These are phyloP conservation scores for Tetracladium maxilliforme DNA, from an alignment of 2,329 filamentous ascomycete genomes.

Conservation along the genomic window DNA sequence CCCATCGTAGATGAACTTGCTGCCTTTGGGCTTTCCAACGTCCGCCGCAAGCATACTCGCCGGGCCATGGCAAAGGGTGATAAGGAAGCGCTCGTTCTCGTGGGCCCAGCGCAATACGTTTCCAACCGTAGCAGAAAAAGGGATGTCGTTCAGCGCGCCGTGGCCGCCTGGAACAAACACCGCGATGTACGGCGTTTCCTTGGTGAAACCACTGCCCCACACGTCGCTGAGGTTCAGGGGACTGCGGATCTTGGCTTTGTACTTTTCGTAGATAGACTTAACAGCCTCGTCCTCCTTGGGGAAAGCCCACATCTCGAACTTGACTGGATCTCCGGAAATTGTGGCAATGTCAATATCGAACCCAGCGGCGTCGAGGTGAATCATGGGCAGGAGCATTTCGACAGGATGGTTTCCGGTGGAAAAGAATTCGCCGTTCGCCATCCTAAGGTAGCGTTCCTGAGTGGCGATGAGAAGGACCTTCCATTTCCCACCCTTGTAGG, in stretches of 20 bases:
- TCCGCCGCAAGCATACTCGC: conserved; percentile 4
- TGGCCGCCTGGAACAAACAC: conserved; percentile 5
- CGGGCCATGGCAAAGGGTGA: conserved; percentile 5
- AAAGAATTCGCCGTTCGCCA: conserved; percentile 4
- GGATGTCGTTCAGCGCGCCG: conserved; percentile 4
- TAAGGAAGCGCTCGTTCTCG: conserved; percentile 4
- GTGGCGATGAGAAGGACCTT: conserved; percentile 5
- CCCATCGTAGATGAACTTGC: conserved; percentile 6
- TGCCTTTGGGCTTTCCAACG: conserved; percentile 4
- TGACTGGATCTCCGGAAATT: conserved; percentile 4
- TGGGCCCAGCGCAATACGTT: conserved; percentile 4
- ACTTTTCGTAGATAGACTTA: conserved; percentile 4
- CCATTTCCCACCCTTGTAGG: conserved; percentile 5
- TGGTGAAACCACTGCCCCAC: conserved; percentile 4
- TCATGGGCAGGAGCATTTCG: conserved; percentile 6
- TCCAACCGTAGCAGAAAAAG: conserved; percentile 4
- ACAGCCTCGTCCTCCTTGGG: conserved; percentile 5
- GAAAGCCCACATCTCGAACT: conserved; percentile 5
- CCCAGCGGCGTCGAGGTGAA: conserved; percentile 5
- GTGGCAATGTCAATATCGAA: conserved; percentile 5
- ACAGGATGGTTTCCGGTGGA: conserved; percentile 5
- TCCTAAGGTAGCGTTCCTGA: conserved; percentile 4
- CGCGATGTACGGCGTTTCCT: conserved; percentile 4
- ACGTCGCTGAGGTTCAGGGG: conserved; percentile 3
- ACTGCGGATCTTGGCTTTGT: conserved; percentile 5